Percentiles rank a stretch among this genome's conserved stretches.
These are phyloP conservation scores for Cyclotella cryptica DNA, from an alignment of 108 stramenopile species.

Conservation along the genomic window DNA sequence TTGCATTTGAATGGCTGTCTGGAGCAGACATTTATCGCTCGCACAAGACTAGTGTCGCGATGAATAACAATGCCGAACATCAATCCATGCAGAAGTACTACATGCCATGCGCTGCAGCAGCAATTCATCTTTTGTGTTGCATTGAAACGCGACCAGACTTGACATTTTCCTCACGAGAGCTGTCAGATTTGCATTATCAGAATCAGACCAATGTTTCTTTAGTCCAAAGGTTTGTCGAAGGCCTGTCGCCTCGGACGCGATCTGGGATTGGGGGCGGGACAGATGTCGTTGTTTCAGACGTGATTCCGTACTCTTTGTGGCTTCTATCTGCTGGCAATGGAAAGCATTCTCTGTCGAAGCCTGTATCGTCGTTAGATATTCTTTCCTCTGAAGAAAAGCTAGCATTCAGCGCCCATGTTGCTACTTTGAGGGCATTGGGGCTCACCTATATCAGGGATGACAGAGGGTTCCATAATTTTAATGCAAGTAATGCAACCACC, in stretches of 20 bases:
- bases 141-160: conserved; percentile 78
- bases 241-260: conserved; percentile 55
- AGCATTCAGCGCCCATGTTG: conserved; percentile 68
- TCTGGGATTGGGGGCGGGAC: conserved; percentile 43
- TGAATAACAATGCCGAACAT: conserved; percentile 58
- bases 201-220: conserved; percentile 68
- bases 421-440: conserved; percentile 67
- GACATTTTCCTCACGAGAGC: conserved; percentile 64
- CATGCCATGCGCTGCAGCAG: conserved; percentile 72
- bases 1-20: conserved; percentile 74
- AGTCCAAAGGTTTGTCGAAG: conserved; percentile 74
- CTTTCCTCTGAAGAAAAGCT: conserved; percentile 62
- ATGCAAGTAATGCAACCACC: background rate
- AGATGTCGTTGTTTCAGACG: conserved; percentile 58
- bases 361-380: conserved; percentile 77
- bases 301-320: conserved; percentile 74
- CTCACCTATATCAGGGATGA: conserved; percentile 74
- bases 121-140: conserved; percentile 80
- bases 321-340: conserved; percentile 77
- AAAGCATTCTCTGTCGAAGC: conserved; percentile 59
- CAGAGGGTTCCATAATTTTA: conserved; percentile 20
- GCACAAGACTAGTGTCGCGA: conserved; percentile 41
- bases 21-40: conserved; percentile 60
- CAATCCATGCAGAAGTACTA: conserved; percentile 55
- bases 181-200: conserved; percentile 65